These are phyloP conservation scores for Umbelopsis sp. DNA, from an alignment of 371 early-diverging fungal species.

Conservation along the genomic window DNA sequence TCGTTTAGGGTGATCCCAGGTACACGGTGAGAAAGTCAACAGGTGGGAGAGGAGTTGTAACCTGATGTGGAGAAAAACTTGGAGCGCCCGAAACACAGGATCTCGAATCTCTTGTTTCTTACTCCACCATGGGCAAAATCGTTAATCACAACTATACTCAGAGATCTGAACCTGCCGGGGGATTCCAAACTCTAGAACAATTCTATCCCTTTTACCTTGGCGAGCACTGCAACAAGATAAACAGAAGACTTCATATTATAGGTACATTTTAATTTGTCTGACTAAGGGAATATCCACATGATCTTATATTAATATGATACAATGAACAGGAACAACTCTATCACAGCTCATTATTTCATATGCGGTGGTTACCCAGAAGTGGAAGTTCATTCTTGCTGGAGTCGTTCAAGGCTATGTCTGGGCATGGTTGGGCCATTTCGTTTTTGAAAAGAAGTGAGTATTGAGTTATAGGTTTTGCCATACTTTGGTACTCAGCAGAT, in stretches of 20 bases:
- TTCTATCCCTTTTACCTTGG: conserved; percentile 78
- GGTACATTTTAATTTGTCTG: conserved; percentile 32
- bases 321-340: conserved; percentile 36
- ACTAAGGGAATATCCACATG: not conserved
- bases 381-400: conserved; percentile 27
- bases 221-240: conserved; percentile 59
- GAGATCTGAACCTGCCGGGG: conserved; percentile 50
- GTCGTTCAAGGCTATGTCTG: conserved; percentile 59
- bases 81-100: not conserved
- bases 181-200: conserved; percentile 54
- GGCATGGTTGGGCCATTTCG: conserved; percentile 75
- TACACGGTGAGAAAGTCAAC: not conserved
- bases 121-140: conserved; percentile 20
- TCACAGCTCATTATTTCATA: conserved; percentile 26
- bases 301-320: no score
- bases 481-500: not conserved
- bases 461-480: conserved; percentile 24
- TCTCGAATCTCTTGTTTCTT: not conserved
- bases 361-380: conserved; percentile 28
- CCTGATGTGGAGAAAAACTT: no score
- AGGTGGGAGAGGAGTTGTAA: no score
- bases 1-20: no score
- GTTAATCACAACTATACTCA: conserved; percentile 60
- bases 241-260: conserved; percentile 59
- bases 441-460: conserved; percentile 65